Evolutionary conservation across 176 grass and related monocot genomes (phyloP).

Genomic region (Guadua angustifolia): DNA sequence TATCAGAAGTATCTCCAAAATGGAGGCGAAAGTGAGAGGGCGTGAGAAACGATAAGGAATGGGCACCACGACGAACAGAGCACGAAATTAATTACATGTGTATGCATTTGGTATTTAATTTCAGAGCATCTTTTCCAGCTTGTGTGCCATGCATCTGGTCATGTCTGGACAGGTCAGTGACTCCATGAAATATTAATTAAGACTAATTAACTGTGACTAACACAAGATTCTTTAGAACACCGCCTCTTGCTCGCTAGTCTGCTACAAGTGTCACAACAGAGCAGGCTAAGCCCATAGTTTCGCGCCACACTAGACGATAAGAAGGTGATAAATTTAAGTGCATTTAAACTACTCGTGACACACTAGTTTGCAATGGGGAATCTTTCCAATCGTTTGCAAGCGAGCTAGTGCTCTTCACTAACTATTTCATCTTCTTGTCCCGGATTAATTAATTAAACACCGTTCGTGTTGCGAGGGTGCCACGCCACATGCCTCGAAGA

Average conservation of each 20-base stretch:
- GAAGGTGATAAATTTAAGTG: too few species aligned
- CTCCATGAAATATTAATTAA: neutral
- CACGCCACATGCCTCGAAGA: conserved; percentile 1
- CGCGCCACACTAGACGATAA: neutral
- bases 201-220: neutral
- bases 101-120: neutral
- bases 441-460: conserved; percentile 13
- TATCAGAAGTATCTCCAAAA: neutral
- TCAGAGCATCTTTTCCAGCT: neutral
- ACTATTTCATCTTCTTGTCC: neutral
- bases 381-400: neutral
- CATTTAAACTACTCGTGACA: neutral
- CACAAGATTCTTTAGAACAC: neutral
- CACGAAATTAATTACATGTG: neutral
- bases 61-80: neutral
- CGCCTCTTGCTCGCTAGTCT: too few species aligned
- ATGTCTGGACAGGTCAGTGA: neutral
- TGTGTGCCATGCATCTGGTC: neutral
- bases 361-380: neutral
- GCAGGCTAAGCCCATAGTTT: conserved; percentile 17
- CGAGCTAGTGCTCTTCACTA: neutral
- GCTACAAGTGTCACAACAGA: neutral
- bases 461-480: neutral
- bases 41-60: neutral
- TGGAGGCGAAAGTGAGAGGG: neutral